Base-by-base conservation (phyloP, 2,329 filamentous ascomycete species). In the Aplosporella prunicola region DNA sequence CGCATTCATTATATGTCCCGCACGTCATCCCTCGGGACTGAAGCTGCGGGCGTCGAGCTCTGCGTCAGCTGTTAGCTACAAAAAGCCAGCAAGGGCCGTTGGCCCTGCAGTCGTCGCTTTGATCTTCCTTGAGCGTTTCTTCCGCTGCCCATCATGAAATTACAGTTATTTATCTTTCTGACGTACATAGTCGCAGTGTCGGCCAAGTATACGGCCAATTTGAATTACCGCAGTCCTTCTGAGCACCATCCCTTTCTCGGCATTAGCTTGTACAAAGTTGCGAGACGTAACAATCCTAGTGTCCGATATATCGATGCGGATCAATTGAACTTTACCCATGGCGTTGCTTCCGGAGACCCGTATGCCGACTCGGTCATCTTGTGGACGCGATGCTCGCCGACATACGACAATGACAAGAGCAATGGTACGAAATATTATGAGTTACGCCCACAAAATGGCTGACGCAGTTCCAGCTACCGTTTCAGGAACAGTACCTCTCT, bases 151-250 rank as follows among this genome's bases (percentile, higher is more conserved):
- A n/a, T n/a, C n/a, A n/a, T n/a, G n/a, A n/a, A n/a, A n/a, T n/a
- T n/a, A n/a, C n/a, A n/a, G n/a, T n/a, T n/a, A n/a, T n/a, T n/a
- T n/a, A n/a, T n/a, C n/a, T n/a, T n/a, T n/a, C n/a, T n/a, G n/a
- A n/a, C n/a, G n/a, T n/a, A n/a, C n/a, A n/a, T n/a, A n/a, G n/a
- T n/a, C n/a, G n/a, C n/a, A n/a, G n/a, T n/a, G 7, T 14, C 37
- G 9, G 38, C 32, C 4, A 18, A 25, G 14, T 40, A 40, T 20
- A 20, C 27, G 11, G 18, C 32, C 20, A 81, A 81, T 51, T 53
- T 81, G 41, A 80, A 81, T 58, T 82, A 80, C 54, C 64, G 66
- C 31, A 77, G 71, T 48, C 77, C 78, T 9, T 82, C 78, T 0
- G 63, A 69, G 23, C 67, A 76, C 26, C 78, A 82, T 46, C 66